A percentile compares a stretch with the other conserved stretches of the same genome.
phyloP scores from a whole-genome alignment of 2,329 filamentous ascomycete genomes.

The Pleomassaria siparia region DNA sequence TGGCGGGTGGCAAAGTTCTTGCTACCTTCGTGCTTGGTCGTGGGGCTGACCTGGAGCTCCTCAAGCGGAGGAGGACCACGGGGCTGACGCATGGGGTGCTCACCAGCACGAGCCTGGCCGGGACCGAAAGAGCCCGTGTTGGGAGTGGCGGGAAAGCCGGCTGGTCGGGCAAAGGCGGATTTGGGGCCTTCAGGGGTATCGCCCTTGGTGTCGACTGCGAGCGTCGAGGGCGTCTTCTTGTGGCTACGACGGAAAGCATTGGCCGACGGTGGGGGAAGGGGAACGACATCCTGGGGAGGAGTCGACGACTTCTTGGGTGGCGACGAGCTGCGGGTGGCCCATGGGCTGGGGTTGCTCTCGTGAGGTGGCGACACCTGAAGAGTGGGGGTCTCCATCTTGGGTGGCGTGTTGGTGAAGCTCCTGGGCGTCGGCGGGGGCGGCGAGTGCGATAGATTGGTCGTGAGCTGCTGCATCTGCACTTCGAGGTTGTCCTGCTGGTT shows the following conservation, averaged over 20 bases:
- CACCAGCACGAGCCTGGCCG: constrained; percentile 87
- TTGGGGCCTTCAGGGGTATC: constrained; percentile 68
- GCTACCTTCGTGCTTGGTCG: constrained; percentile 90
- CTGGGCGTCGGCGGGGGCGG: constrained; percentile 50
- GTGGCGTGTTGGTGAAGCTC: constrained; percentile 38
- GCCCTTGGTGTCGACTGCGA: constrained; percentile 60
- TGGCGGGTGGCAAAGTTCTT: constrained; percentile 95
- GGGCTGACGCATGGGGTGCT: constrained; percentile 91
- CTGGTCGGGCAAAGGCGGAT: constrained; percentile 59
- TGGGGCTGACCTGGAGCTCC: constrained; percentile 86
- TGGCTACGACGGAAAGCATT: constrained; percentile 92
- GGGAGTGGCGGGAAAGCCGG: constrained; percentile 75
- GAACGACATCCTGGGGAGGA: constrained; percentile 67
- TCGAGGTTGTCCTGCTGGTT: constrained; percentile 39
- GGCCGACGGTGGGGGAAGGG: constrained; percentile 82
- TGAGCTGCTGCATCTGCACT: constrained; percentile 16
- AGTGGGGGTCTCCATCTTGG: constrained; percentile 51
- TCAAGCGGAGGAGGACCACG: constrained; percentile 89
- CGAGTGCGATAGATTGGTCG: constrained; percentile 46
- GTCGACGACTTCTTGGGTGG: constrained; percentile 66
- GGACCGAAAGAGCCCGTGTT: constrained; percentile 86
- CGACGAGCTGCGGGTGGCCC: constrained; percentile 63
- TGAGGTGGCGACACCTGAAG: constrained; percentile 83
- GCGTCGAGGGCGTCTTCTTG: constrained; percentile 78
- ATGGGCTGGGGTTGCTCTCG: constrained; percentile 54